These are phyloP conservation scores for Cerioporus squamosus DNA, from an alignment of 1,284 basidiomycete genomes.

Conservation along the genomic window DNA sequence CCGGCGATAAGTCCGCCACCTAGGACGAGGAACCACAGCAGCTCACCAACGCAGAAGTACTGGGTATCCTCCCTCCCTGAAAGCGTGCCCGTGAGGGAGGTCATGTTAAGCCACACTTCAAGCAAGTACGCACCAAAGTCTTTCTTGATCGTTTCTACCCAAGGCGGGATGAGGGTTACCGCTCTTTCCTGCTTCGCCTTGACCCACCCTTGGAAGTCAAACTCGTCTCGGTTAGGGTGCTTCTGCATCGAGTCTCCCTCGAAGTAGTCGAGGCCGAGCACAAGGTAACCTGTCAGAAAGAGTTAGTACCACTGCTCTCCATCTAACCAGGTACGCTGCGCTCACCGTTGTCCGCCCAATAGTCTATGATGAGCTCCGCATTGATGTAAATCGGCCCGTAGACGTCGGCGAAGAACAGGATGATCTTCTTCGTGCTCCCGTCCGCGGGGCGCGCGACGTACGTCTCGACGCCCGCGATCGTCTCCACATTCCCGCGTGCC, in stretches of 20 bases:
- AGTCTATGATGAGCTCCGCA: conserved; percentile 57
- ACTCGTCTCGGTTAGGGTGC: conserved; percentile 42
- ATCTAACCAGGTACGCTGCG: not conserved
- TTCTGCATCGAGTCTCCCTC: conserved; percentile 51
- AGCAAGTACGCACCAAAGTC: conserved; percentile 41
- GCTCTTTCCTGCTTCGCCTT: conserved; percentile 39
- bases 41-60: conserved; percentile 25
- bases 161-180: conserved; percentile 44
- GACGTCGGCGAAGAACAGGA: conserved; percentile 55
- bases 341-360: conserved; percentile 52
- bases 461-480: conserved; percentile 51
- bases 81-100: not conserved
- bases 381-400: conserved; percentile 54
- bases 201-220: conserved; percentile 47
- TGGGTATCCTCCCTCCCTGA: conserved; percentile 28
- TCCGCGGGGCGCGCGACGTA: conserved; percentile 52
- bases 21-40: too few species aligned
- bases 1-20: too few species aligned
- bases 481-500: conserved; percentile 46
- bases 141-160: conserved; percentile 52
- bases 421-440: conserved; percentile 40
- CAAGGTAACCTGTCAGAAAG: conserved; percentile 47
- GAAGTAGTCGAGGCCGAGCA: conserved; percentile 61
- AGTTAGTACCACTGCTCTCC: too few species aligned
- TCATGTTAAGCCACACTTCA: too few species aligned